Base-by-base conservation (phyloP, 106 monocot genomes). In the Cymbidium sinense region DNA sequence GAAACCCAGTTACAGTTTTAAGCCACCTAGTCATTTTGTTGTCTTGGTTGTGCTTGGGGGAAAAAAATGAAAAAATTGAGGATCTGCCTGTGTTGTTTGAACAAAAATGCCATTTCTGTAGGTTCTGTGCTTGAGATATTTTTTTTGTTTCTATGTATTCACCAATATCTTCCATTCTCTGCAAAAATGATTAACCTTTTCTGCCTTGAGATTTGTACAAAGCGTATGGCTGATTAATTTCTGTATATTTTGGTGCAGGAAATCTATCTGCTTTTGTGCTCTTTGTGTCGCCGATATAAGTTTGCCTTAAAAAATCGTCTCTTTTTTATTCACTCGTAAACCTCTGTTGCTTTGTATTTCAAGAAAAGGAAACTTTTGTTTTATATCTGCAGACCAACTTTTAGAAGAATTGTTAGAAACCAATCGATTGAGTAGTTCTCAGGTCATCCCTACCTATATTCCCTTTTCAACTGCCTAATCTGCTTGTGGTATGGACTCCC, bases 401-500 rank as follows among this genome's bases (percentile, higher is more conserved):
- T 91, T 58, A 86, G n/a, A n/a, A n/a, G n/a, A n/a, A n/a, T n/a
- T n/a, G n/a, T n/a, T n/a, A n/a, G n/a, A n/a, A n/a, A n/a, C 79
- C 62, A 47, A 18, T 96, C 96, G 7, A 96, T 93, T 18, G 93
- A 96, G 85, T 88, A 89, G 64, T 96, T 79, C 73, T 79, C 79
- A 13, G 79, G 79, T 70, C 10, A 72, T 50, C 79, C 79, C 6
- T 79, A 73, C 15, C 4, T 79, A 1, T 79, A 79, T 27, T 21
- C 79, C 34, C 79, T 79, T 35, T 37, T 79, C 34, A 79, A 79
- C 73, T 72, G 79, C 85, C 81, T 96, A 34, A 96, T 96, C 77
- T 91, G 91, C 71, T 82, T 86, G 61, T 96, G 93, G 91, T 96
- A 96, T 74, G 96, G 93, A 10, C 85, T 93, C 21, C 96, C 96